These are phyloP conservation scores for Beverwykella pulmonaria DNA, from an alignment of 495 filamentous ascomycete species.

Conservation along the genomic window DNA sequence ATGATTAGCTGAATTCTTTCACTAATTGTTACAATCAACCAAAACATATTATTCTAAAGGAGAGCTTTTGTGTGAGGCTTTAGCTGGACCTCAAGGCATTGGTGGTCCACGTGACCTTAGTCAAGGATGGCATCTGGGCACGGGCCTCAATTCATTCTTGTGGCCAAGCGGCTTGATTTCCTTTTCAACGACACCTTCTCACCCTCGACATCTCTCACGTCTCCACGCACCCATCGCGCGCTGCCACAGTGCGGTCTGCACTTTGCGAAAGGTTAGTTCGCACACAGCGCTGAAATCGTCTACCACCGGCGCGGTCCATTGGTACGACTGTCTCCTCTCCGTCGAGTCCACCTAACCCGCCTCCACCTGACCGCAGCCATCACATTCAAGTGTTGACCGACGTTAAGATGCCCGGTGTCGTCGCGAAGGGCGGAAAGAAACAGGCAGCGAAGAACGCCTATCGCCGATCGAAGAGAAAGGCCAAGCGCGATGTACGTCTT, in stretches of 20 bases:
- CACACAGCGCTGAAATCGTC: background rate
- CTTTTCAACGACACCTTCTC: background rate
- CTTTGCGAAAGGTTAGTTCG: background rate
- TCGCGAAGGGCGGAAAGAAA: conserved; percentile 31
- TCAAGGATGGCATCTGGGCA: no score
- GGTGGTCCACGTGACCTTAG: no score
- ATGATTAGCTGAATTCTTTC: no score
- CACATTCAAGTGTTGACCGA: background rate
- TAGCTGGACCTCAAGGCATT: no score
- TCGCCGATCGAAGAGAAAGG: conserved; percentile 42
- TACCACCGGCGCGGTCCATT: background rate
- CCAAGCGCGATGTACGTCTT: conserved; percentile 34
- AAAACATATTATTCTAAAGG: no score
- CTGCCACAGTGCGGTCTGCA: background rate
- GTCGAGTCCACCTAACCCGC: background rate
- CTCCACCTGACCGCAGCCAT: background rate
- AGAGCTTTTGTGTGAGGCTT: no score
- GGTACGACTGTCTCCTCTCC: background rate
- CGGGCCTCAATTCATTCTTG: no score
- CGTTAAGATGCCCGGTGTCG: conserved; percentile 25
- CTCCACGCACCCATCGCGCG: background rate
- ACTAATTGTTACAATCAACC: no score
- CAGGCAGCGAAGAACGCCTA: conserved; percentile 41
- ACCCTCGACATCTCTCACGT: background rate
- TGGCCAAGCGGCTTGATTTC: background rate